Evolutionary conservation across 306 rosid species (phyloP), one percentile per base, ranked within the genome.

Genomic region (Prunus kanzakura): DNA sequence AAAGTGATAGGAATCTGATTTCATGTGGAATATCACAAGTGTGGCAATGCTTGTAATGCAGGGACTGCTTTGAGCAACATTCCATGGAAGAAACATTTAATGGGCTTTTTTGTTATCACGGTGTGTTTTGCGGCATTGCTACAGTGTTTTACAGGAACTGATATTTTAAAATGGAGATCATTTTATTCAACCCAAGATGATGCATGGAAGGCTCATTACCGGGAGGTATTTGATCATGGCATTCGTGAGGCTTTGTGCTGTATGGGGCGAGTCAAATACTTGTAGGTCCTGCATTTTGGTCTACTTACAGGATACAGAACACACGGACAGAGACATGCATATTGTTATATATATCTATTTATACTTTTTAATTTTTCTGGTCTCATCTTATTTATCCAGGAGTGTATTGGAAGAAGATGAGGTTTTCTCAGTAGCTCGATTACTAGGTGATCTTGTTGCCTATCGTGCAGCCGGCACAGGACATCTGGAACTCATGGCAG

Each of bases 241-340:
- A 85, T 93, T 72, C 98, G 98, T 5, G 98, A 93, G 78, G 93
- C 93, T 66, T 80, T 93, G 89, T 93, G 98, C 85, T 93, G 97
- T 80, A 79, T 93, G 18, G 98, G 97, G 65, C 92, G 97, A 10
- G 79, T 60, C 84, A 91, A 90, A 82, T 93, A 93, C 90, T 70
- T 91, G 97, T 90, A 84, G 71, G 73, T 74, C 64, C 69, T 77
- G 61, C 76, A 3, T 46, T 75, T 67, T 87, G 52, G 60, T 51
- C 80, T 20, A 8, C 66, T 13, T 16, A 50, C 38, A 29, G 6
- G 4, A 51, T 62, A 46, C n/a, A 11, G 32, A 45, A 14, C 15
- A 15, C 50, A 51, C 1, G 10, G 4, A 5, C 30, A 11, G 27
- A 12, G 1, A 51, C 50, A 4, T 32, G 14, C 22, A n/a, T n/a